These are phyloP conservation scores for Podospora appendiculata DNA, from an alignment of 495 filamentous ascomycete genomes.

Conservation along the genomic window DNA sequence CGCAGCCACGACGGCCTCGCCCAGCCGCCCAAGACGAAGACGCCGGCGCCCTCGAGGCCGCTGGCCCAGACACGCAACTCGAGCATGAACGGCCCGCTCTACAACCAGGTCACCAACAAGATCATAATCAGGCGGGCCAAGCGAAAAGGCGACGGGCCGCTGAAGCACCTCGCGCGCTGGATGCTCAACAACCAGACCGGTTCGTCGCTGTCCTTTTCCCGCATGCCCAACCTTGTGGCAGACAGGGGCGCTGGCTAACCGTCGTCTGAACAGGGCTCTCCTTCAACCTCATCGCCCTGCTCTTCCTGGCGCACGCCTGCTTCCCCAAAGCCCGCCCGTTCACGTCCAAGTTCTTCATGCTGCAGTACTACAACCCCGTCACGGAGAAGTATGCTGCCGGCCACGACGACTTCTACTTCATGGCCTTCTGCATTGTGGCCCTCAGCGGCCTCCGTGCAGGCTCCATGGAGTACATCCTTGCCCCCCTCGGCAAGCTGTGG, in stretches of 20 bases:
- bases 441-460: constrained; percentile 83
- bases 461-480: constrained; percentile 77
- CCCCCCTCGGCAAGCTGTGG: constrained; percentile 58
- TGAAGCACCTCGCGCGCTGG: neutral
- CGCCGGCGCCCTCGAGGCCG: neutral
- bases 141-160: neutral
- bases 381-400: constrained; percentile 66
- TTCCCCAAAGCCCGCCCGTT: constrained; percentile 71
- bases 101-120: neutral
- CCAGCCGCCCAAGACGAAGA: neutral
- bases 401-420: constrained; percentile 70
- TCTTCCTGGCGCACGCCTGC: constrained; percentile 63
- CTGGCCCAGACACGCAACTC: neutral
- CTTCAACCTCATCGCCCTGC: constrained; percentile 56
- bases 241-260: too few relatives aligned
- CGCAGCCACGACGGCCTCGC: neutral
- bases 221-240: too few relatives aligned
- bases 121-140: neutral
- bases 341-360: constrained; percentile 75
- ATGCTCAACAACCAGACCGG: neutral
- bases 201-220: neutral
- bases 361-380: constrained; percentile 70
- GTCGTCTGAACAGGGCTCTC: constrained; percentile 14
- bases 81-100: neutral
- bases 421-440: constrained; percentile 69